Conservation (phyloP, 352 stramenopile genomes). For the Lagenidium giganteum region DNA sequence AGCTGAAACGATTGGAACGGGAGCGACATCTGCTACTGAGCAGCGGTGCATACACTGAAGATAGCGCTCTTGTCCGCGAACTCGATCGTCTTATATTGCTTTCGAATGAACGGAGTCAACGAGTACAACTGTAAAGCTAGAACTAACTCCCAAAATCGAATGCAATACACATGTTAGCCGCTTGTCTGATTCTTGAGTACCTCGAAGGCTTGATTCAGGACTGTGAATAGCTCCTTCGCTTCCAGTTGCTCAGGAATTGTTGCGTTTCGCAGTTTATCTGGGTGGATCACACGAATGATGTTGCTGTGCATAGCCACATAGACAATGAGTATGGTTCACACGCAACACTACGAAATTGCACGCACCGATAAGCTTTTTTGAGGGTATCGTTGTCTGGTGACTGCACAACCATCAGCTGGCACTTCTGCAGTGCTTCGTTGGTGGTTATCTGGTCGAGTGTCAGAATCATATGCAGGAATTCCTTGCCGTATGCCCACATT, state of each 20-base stretch:
- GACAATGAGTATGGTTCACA: not conserved
- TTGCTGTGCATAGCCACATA: conserved; percentile 33
- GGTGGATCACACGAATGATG: conserved; percentile 84
- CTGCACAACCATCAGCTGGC: conserved; percentile 72
- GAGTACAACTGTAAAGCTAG: not conserved
- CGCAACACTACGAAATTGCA: not conserved
- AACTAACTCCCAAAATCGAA: not conserved
- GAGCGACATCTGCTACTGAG: conserved; percentile 54
- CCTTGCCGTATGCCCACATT: conserved; percentile 83
- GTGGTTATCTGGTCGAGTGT: conserved; percentile 80
- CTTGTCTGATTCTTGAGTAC: conserved; percentile 65
- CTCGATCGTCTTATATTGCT: conserved; percentile 53
- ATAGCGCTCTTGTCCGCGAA: conserved; percentile 65
- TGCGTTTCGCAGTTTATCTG: conserved; percentile 77
- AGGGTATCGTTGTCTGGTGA: conserved; percentile 77
- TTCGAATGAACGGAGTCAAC: conserved; percentile 4
- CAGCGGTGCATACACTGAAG: conserved; percentile 50
- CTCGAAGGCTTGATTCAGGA: conserved; percentile 86
- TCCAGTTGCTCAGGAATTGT: conserved; percentile 77
- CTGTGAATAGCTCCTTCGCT: conserved; percentile 83
- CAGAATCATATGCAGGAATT: conserved; percentile 78
- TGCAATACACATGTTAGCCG: not conserved
- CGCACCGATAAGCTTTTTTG: conserved; percentile 75
- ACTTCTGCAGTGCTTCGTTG: conserved; percentile 67
- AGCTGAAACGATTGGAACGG: conserved; percentile 40